phyloP scores from a whole-genome alignment of 306 rosid genomes.

The Cicer arietinum region DNA sequence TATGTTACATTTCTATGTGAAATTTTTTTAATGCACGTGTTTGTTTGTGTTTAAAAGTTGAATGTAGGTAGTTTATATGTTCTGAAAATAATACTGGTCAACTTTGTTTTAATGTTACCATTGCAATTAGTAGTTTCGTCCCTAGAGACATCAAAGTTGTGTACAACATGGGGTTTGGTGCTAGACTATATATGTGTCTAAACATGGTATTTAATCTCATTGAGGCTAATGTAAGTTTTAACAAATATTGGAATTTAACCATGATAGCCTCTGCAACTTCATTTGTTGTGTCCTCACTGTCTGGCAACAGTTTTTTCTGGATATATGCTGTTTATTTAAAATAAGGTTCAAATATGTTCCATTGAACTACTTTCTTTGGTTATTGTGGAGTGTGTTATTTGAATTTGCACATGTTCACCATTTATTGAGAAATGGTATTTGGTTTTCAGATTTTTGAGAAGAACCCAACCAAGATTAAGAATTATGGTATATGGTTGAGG shows the following conservation, averaged over 20 bases:
- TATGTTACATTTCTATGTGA: not conserved
- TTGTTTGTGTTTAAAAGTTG: not conserved
- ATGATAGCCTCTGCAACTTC: too few species aligned
- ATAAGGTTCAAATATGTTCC: not conserved
- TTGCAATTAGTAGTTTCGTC: not conserved
- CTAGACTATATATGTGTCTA: not conserved
- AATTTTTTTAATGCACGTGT: too few species aligned
- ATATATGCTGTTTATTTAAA: not conserved
- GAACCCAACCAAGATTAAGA: constrained; percentile 82
- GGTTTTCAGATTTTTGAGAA: constrained; percentile 78
- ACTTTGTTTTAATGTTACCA: too few species aligned
- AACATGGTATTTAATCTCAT: too few species aligned
- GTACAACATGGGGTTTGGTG: not conserved
- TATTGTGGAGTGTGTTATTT: not conserved
- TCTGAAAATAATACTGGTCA: not conserved
- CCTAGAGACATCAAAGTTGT: not conserved
- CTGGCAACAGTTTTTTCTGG: too few species aligned
- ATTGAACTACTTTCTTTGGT: not conserved
- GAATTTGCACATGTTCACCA: not conserved
- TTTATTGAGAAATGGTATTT: not conserved
- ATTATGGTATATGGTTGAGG: constrained; percentile 88
- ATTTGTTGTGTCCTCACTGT: too few species aligned
- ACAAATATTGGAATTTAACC: too few species aligned
- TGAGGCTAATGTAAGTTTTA: too few species aligned
- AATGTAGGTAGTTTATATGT: not conserved